A percentile compares a stretch with the other conserved stretches of the same genome.
These are phyloP conservation scores for Pseudocercospora pini-densiflorae DNA, from an alignment of 2,329 filamentous ascomycete genomes.

Conservation along the genomic window DNA sequence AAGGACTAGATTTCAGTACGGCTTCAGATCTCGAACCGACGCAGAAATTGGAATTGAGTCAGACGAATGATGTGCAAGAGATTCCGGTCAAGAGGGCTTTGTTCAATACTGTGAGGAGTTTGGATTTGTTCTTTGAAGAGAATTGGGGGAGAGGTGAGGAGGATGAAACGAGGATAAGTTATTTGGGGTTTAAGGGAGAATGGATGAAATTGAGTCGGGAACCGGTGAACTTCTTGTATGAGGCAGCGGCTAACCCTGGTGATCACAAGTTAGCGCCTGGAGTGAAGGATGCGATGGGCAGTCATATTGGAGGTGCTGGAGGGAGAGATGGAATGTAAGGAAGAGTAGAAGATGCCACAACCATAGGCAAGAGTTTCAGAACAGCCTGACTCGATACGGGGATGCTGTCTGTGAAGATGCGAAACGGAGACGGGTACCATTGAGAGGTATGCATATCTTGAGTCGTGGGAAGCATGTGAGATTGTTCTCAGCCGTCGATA, in stretches of 20 bases:
- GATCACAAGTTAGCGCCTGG: conserved; percentile 70
- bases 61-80: conserved; percentile 82
- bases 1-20: conserved; percentile 81
- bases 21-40: conserved; percentile 65
- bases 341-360: neutral
- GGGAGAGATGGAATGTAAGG: conserved; percentile 15
- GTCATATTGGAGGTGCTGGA: conserved; percentile 39
- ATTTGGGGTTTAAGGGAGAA: conserved; percentile 91
- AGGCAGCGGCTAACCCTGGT: conserved; percentile 87
- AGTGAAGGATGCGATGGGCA: conserved; percentile 38
- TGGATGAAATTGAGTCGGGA: conserved; percentile 86
- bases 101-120: conserved; percentile 81
- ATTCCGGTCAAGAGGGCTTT: conserved; percentile 83
- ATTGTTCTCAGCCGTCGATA: neutral
- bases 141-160: conserved; percentile 81
- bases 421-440: neutral
- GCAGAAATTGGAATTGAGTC: conserved; percentile 77
- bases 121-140: conserved; percentile 88
- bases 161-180: conserved; percentile 77
- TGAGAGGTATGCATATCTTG: neutral
- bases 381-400: neutral
- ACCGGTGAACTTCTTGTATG: conserved; percentile 86
- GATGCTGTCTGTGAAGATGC: neutral
- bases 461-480: neutral
- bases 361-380: neutral